Percentiles rank a stretch among this genome's conserved stretches.
Evolutionary conservation across 1,139 yeast genomes (phyloP).

Genomic region (Suhomyces bribrorum): DNA sequence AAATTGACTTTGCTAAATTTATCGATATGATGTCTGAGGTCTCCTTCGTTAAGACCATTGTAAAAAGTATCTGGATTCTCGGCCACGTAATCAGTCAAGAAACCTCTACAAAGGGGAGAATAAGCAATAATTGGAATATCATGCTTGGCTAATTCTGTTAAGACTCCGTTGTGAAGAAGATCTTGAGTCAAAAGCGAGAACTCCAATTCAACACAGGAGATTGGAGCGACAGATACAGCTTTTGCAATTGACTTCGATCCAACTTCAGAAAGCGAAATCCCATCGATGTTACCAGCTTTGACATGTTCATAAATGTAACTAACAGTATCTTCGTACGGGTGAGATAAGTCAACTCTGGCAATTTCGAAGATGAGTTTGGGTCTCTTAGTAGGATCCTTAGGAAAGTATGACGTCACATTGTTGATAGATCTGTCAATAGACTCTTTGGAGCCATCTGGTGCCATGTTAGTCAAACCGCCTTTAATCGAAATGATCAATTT

Average conservation of each 20-base stretch:
- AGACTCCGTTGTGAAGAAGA: slow-evolving; percentile 59
- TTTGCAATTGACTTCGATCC: slow-evolving; percentile 56
- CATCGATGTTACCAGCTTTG: slow-evolving; percentile 59
- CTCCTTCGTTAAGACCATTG: slow-evolving; percentile 51
- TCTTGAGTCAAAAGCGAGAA: slow-evolving; percentile 68
- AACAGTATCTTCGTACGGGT: slow-evolving; percentile 52
- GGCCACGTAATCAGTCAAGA: slow-evolving; percentile 61
- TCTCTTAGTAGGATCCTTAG: slow-evolving; percentile 35
- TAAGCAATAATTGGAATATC: slow-evolving; percentile 73
- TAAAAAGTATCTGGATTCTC: slow-evolving; percentile 35
- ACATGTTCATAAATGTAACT: slow-evolving; percentile 52
- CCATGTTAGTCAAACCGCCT: slow-evolving; percentile 50
- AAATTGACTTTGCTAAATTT: slow-evolving; percentile 61
- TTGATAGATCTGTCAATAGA: slow-evolving; percentile 53
- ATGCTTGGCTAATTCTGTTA: slow-evolving; percentile 47
- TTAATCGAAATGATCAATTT: slow-evolving; percentile 59
- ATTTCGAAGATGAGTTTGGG: slow-evolving; percentile 60
- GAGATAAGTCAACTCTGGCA: slow-evolving; percentile 62
- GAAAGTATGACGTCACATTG: slow-evolving; percentile 46
- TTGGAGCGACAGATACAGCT: slow-evolving; percentile 52
- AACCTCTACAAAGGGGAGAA: slow-evolving; percentile 82
- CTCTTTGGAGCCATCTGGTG: slow-evolving; percentile 54
- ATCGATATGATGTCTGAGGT: slow-evolving; percentile 53
- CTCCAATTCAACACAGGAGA: slow-evolving; percentile 75
- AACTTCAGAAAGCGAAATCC: slow-evolving; percentile 73